Percentiles rank a stretch among this genome's conserved stretches.
phyloP scores from a whole-genome alignment of 2,329 filamentous ascomycete species.

The Aspergillus viridinutans region DNA sequence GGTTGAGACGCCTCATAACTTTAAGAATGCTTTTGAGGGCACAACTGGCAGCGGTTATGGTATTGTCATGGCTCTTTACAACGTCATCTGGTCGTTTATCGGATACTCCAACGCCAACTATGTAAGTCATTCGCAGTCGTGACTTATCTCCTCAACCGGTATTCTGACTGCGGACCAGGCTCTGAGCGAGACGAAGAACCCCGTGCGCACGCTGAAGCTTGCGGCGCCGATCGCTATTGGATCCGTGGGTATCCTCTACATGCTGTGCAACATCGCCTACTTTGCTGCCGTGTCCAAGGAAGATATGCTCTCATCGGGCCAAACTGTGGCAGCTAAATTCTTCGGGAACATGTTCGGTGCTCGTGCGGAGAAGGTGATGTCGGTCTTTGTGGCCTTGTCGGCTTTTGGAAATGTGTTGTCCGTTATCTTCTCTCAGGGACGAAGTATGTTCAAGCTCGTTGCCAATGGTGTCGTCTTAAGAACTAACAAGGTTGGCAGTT shows the following conservation, averaged over 20 bases:
- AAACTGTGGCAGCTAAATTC: conserved; percentile 54
- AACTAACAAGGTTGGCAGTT: conserved; percentile 19
- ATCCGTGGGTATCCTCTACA: conserved; percentile 54
- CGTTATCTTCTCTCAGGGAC: conserved; percentile 48
- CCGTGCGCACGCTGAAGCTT: conserved; percentile 54
- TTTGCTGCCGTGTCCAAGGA: conserved; percentile 56
- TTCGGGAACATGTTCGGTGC: conserved; percentile 59
- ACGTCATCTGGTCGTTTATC: conserved; percentile 58
- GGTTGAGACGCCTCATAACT: conserved; percentile 35
- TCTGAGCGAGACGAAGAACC: conserved; percentile 54
- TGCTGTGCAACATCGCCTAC: conserved; percentile 57
- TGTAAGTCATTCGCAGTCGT: conserved; percentile 32
- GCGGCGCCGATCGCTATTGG: conserved; percentile 53
- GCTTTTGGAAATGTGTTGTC: conserved; percentile 60
- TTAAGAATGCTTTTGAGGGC: conserved; percentile 37
- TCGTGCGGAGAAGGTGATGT: conserved; percentile 53
- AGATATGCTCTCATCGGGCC: conserved; percentile 51
- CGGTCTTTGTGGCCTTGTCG: conserved; percentile 57
- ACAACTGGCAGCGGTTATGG: conserved; percentile 39
- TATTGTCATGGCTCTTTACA: conserved; percentile 58
- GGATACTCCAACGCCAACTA: conserved; percentile 63
- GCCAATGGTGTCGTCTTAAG: neutral
- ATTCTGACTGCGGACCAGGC: conserved; percentile 19
- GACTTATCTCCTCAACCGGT: neutral
- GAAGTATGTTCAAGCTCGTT: conserved; percentile 26